Evolutionary conservation across 345 rosid species (phyloP).

Genomic region (Acer saccharum): DNA sequence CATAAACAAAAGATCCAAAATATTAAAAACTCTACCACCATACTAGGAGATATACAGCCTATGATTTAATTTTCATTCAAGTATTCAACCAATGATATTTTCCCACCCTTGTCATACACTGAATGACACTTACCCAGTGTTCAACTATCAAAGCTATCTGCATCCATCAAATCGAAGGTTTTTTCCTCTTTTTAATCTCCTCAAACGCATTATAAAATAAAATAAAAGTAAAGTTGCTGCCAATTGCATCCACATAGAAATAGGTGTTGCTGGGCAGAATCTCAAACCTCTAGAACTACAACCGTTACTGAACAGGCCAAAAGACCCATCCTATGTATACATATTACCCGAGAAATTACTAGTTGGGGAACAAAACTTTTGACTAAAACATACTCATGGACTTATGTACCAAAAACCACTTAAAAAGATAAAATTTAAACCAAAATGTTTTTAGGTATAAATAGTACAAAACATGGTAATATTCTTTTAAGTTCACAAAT

Average conservation of each 20-base stretch:
- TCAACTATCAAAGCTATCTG: no score
- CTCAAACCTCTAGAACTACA: conserved; percentile 28
- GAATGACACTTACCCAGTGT: no score
- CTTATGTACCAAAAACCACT: no score
- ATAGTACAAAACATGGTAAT: background rate
- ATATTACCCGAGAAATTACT: background rate
- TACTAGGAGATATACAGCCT: background rate
- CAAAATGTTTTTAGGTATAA: background rate
- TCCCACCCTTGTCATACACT: background rate
- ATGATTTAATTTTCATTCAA: background rate
- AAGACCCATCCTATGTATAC: background rate
- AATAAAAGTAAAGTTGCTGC: conserved; percentile 17
- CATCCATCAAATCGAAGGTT: no score
- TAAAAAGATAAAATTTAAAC: background rate
- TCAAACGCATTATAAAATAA: conserved; percentile 5
- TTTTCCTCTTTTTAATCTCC: background rate
- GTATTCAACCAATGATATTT: background rate
- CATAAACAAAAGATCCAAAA: background rate
- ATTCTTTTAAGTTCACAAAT: background rate
- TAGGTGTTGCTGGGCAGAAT: background rate
- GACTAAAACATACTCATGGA: no score
- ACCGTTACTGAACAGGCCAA: conserved; percentile 30
- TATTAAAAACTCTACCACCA: background rate
- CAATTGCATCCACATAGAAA: conserved; percentile 26
- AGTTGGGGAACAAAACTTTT: no score